Evolutionary conservation across 192 early-diverging fungal genomes (phyloP).

Genomic region (Gonapodya prolifera): DNA sequence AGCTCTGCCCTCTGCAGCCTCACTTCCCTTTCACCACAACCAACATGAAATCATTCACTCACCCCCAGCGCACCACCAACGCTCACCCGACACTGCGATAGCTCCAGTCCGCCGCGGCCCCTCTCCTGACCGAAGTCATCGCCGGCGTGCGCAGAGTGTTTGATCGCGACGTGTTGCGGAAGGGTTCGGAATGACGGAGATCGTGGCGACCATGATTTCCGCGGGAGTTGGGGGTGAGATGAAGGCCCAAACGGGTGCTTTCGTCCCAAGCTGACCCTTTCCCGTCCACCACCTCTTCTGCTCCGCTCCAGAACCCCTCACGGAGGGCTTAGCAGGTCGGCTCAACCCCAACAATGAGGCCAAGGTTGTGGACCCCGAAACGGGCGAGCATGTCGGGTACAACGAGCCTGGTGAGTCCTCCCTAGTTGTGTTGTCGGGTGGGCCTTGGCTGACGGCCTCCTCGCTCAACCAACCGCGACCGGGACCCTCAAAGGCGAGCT

Average conservation of each 20-base stretch:
- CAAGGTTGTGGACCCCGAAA: neutral
- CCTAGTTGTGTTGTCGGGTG: too few species aligned
- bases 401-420: neutral
- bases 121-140: conserved; percentile 1
- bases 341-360: neutral
- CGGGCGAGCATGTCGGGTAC: neutral
- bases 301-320: neutral
- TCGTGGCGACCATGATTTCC: neutral
- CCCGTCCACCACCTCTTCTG: too few species aligned
- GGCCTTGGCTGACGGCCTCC: neutral
- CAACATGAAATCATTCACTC: neutral
- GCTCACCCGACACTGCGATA: neutral
- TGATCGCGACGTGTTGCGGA: neutral
- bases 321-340: neutral
- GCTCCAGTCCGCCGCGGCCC: conserved; percentile 1
- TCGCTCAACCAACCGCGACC: neutral
- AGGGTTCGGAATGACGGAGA: conserved; percentile 6
- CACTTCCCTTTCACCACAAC: neutral
- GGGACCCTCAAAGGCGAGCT: neutral
- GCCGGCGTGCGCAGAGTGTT: neutral
- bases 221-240: neutral
- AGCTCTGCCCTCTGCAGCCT: neutral
- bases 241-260: too few species aligned
- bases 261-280: too few species aligned
- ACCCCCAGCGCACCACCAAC: neutral